A percentile compares a stretch with the other conserved stretches of the same genome.
These are phyloP conservation scores for Dictyostelium brefeldianum DNA, from an alignment of 78 protist genomes.

Conservation along the genomic window DNA sequence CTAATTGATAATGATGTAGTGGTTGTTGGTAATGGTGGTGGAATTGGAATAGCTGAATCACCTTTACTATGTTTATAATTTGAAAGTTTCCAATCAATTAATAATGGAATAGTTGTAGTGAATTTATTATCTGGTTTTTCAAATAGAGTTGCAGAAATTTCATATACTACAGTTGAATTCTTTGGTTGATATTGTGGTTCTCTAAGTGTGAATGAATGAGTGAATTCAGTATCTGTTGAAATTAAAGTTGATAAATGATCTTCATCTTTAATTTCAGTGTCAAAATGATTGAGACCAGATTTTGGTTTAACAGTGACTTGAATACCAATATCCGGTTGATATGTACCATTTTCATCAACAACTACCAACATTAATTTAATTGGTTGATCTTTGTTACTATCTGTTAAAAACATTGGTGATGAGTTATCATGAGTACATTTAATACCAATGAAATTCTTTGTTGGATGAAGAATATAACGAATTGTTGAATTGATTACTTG, in stretches of 20 bases:
- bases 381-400: slow-evolving; percentile 8
- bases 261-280: neutral
- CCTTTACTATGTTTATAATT: neutral
- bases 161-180: neutral
- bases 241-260: neutral
- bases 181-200: slow-evolving; percentile 49
- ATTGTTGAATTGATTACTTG: slow-evolving; percentile 32
- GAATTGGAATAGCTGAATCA: neutral
- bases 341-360: slow-evolving; percentile 42
- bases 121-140: slow-evolving; percentile 35
- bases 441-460: slow-evolving; percentile 42
- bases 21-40: neutral
- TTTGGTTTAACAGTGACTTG: neutral
- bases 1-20: neutral
- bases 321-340: slow-evolving; percentile 15
- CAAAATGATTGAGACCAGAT: neutral
- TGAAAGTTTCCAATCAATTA: slow-evolving; percentile 35
- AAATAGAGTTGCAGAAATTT: neutral
- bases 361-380: slow-evolving; percentile 30
- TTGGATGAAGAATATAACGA: slow-evolving; percentile 68
- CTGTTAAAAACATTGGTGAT: slow-evolving; percentile 16
- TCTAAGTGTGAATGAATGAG: neutral
- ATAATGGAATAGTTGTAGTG: slow-evolving; percentile 7
- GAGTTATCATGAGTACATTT: no score
- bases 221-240: neutral